Evolutionary conservation across 2,329 filamentous ascomycete species (phyloP).

Genomic region (Triangularia verruculosa): DNA sequence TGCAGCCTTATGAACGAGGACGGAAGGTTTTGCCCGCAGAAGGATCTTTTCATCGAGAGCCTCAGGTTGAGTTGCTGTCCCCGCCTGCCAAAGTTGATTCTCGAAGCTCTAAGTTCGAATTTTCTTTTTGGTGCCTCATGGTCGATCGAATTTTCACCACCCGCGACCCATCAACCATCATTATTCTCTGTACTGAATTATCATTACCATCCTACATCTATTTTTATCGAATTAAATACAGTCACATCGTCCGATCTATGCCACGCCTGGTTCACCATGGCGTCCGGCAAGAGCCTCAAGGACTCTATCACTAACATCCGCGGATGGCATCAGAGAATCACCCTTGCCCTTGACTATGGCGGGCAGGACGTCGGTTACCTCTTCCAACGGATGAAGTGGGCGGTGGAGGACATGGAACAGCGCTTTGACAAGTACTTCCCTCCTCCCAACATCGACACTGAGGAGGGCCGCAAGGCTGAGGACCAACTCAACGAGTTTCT

Average conservation of each 20-base stretch:
- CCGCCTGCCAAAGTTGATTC: not conserved
- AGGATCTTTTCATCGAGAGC: not conserved
- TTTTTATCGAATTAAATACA: not conserved
- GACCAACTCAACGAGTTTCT: not conserved
- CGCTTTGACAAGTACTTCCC: not conserved
- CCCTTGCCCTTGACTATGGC: not conserved
- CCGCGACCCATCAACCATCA: not conserved
- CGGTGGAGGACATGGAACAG: not conserved
- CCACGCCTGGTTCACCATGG: not conserved
- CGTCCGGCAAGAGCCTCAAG: not conserved
- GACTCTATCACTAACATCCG: not conserved
- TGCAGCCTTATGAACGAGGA: not conserved
- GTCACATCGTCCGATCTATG: not conserved
- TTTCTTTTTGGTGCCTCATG: not conserved
- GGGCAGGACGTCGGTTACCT: not conserved
- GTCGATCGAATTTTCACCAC: not conserved
- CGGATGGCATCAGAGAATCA: not conserved
- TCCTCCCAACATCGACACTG: not conserved
- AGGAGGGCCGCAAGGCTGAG: not conserved
- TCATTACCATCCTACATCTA: not conserved
- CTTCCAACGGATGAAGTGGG: not conserved
- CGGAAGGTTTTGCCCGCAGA: not conserved
- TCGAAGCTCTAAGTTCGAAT: not conserved
- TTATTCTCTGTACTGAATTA: not conserved
- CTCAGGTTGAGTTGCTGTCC: not conserved